These are phyloP conservation scores for Leishmania lainsoni DNA, from an alignment of 208 protist species.

Conservation along the genomic window DNA sequence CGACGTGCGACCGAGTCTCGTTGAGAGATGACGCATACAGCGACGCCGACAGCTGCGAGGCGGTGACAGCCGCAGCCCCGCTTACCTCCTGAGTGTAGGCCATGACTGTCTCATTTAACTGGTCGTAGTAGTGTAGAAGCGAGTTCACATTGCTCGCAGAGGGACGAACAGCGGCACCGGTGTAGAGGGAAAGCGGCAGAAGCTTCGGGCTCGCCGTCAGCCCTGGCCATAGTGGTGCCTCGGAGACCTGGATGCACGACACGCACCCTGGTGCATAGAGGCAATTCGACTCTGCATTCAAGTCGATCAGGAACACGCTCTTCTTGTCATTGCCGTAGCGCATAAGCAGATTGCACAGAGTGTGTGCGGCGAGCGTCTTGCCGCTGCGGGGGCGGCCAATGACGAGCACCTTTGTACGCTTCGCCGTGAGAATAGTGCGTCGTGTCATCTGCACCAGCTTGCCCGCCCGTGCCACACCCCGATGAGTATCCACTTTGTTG, in stretches of 20 bases:
- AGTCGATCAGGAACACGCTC: slow-evolving; percentile 53
- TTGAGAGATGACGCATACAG: slow-evolving; percentile 10
- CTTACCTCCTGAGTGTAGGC: slow-evolving; percentile 47
- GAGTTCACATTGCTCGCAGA: slow-evolving; percentile 34
- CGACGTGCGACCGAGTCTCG: slow-evolving; percentile 35
- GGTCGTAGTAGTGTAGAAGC: slow-evolving; percentile 63
- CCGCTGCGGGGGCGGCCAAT: slow-evolving; percentile 56
- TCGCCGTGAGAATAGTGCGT: slow-evolving; percentile 40
- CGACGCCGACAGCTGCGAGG: neutral
- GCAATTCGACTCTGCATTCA: slow-evolving; percentile 78
- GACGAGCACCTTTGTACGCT: slow-evolving; percentile 60
- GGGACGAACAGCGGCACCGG: slow-evolving; percentile 48
- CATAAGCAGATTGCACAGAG: slow-evolving; percentile 69
- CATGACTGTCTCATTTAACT: slow-evolving; percentile 55
- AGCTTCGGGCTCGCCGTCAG: slow-evolving; percentile 42
- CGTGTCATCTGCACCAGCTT: slow-evolving; percentile 66
- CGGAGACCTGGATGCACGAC: slow-evolving; percentile 38
- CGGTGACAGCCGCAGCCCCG: slow-evolving; percentile 6
- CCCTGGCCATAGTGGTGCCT: slow-evolving; percentile 51
- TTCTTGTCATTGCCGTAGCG: slow-evolving; percentile 28
- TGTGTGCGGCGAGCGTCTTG: slow-evolving; percentile 76
- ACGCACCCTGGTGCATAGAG: slow-evolving; percentile 75
- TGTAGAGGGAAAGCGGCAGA: slow-evolving; percentile 63
- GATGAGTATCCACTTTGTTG: slow-evolving; percentile 39
- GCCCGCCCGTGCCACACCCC: slow-evolving; percentile 36